Base-by-base conservation (phyloP, 2,329 filamentous ascomycete species). In the Epicoccum nigrum region DNA sequence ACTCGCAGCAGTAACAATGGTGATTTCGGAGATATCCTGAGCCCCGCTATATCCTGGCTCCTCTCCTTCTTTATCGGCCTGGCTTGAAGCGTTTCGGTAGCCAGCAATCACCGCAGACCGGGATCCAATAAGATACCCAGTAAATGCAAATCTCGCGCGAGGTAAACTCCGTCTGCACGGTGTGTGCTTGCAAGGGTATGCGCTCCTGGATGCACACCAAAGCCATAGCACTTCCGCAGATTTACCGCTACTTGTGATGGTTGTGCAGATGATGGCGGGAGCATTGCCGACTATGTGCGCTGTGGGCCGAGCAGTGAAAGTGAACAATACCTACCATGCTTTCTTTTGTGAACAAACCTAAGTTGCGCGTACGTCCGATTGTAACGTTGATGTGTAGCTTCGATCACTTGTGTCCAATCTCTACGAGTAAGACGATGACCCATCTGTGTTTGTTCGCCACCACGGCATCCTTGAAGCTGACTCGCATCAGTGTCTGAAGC, bases 61-160 rank as follows among this genome's bases (percentile, higher is more conserved):
- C 16, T 32, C 40, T 30, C 31, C 27, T 42, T 21, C 40, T 44
- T 47, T 53, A 47, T 53, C 38, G 30, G 41, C 45, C 38, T 31
- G 38, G 43, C 28, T 47, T 43, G 45, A 49, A 40, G 49, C 31
- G 55, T 51, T 56, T 55, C 47, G 47, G 53, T 46, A 58, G 45
- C 45, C 56, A 60, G 59, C 60, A 50, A 47, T 52, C 39, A 51
- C 41, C 55, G 56, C 50, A 60, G 54, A 27, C 55, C 58, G 59
- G 64, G 62, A 60, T 59, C 55, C 58, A 62, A 59, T 59, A 58
- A 43, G 28, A 49, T 47, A 52, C 45, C 35, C 41, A 55, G 58
- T 56, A 61, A 35, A 33, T 54, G 39, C 47, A 45, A 47, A 43
- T 55, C 46, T 35, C 35, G 31, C 12, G 16, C 32, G n/a, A 37